Conservation (phyloP, 495 filamentous ascomycete species). For the Penicillium riverlandense region DNA sequence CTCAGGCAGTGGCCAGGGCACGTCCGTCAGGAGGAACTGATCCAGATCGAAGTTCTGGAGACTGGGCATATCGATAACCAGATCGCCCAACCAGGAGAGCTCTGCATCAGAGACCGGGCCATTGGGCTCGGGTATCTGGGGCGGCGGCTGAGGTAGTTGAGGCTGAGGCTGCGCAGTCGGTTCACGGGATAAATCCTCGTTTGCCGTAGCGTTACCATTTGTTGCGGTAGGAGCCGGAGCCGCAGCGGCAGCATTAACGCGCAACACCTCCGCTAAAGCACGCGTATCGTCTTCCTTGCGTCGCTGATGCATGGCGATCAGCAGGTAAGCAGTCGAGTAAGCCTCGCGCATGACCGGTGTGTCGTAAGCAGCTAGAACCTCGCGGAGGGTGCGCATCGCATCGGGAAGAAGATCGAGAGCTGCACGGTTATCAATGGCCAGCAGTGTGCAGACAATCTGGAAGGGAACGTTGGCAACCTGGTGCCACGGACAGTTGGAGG, state of each 20-base stretch:
- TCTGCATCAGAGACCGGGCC: slow-evolving; percentile 16
- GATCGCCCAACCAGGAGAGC: slow-evolving; percentile 37
- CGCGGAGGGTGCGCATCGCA: slow-evolving; percentile 44
- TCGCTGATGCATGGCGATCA: slow-evolving; percentile 38
- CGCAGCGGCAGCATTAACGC: slow-evolving; percentile 22
- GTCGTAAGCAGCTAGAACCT: slow-evolving; percentile 36
- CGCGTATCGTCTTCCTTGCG: slow-evolving; percentile 37
- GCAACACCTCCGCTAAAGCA: slow-evolving; percentile 27
- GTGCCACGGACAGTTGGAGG: slow-evolving; percentile 41
- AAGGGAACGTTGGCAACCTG: slow-evolving; percentile 49
- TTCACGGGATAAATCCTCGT: background rate
- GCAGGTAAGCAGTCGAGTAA: slow-evolving; percentile 43
- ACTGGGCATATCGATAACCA: slow-evolving; percentile 39
- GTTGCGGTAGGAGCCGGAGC: background rate
- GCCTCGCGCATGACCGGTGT: slow-evolving; percentile 45
- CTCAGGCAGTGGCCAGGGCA: slow-evolving; percentile 24
- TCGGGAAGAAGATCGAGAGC: slow-evolving; percentile 37
- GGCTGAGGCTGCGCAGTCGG: background rate
- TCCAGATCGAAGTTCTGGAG: slow-evolving; percentile 40
- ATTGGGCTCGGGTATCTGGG: slow-evolving; percentile 1
- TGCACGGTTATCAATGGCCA: slow-evolving; percentile 44
- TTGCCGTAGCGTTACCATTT: too few species aligned
- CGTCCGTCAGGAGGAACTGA: slow-evolving; percentile 25
- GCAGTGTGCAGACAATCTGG: slow-evolving; percentile 45
- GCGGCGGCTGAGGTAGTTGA: background rate